These are phyloP conservation scores for Candida tallmaniae DNA, from an alignment of 805 yeast genomes.

Conservation along the genomic window DNA sequence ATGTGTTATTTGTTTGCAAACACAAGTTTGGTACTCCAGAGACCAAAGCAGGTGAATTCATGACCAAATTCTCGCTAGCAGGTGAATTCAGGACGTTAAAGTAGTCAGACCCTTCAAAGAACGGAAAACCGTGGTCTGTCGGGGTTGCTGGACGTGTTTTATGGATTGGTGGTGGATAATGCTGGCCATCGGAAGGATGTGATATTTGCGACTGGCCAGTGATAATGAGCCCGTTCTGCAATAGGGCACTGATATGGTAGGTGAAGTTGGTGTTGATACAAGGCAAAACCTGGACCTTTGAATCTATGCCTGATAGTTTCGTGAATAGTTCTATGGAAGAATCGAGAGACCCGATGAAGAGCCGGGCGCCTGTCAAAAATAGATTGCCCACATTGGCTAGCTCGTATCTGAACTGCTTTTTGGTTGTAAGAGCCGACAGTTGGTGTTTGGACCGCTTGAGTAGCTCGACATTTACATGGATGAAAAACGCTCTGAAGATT, in stretches of 20 bases:
- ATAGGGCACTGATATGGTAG: conserved; percentile 76
- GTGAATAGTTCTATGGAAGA: conserved; percentile 74
- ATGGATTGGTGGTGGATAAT: conserved; percentile 24
- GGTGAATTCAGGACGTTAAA: no score
- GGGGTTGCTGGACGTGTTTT: conserved; percentile 23
- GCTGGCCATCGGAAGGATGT: conserved; percentile 55
- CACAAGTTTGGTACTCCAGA: conserved; percentile 8
- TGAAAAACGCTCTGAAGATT: conserved; percentile 69
- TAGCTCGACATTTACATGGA: conserved; percentile 75
- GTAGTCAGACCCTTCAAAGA: conserved; percentile 1
- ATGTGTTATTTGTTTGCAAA: not conserved
- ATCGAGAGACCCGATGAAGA: conserved; percentile 81
- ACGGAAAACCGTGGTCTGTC: not conserved
- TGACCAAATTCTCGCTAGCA: not conserved
- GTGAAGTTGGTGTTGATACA: conserved; percentile 82
- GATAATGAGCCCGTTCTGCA: conserved; percentile 65
- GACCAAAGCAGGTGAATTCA: conserved; percentile 5
- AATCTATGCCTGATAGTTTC: conserved; percentile 57
- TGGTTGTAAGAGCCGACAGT: conserved; percentile 23
- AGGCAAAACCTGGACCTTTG: conserved; percentile 58
- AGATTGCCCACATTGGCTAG: conserved; percentile 83
- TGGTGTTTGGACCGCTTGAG: conserved; percentile 58
- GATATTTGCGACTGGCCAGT: conserved; percentile 94
- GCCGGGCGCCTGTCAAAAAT: conserved; percentile 74
- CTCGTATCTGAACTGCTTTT: conserved; percentile 63